These are phyloP conservation scores for Shiraia sp. DNA, from an alignment of 2,329 filamentous ascomycete genomes.

Conservation along the genomic window DNA sequence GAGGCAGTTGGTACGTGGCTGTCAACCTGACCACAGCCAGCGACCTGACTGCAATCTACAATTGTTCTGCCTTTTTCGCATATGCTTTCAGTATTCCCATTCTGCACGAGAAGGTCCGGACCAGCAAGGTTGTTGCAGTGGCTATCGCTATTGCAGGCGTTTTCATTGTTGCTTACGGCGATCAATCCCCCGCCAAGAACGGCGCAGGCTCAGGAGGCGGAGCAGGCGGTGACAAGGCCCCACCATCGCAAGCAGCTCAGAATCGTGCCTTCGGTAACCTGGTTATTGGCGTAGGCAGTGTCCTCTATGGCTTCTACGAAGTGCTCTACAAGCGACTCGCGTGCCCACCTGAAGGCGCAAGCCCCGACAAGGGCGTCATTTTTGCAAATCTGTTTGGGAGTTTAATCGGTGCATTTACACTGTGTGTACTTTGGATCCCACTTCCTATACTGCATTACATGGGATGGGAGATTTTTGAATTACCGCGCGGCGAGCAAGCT, in stretches of 20 bases:
- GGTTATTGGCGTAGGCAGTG: slow-evolving; percentile 85
- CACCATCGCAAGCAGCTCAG: slow-evolving; percentile 58
- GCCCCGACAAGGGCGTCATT: slow-evolving; percentile 85
- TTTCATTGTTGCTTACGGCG: slow-evolving; percentile 93
- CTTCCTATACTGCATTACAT: slow-evolving; percentile 79
- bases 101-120: slow-evolving; percentile 78
- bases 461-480: slow-evolving; percentile 79
- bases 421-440: slow-evolving; percentile 88
- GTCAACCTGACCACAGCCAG: slow-evolving; percentile 91
- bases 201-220: slow-evolving; percentile 60
- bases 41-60: slow-evolving; percentile 97
- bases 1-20: slow-evolving; percentile 92
- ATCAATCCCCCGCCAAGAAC: slow-evolving; percentile 60
- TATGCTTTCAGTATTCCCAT: slow-evolving; percentile 95
- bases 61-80: slow-evolving; percentile 97
- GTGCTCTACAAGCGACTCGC: slow-evolving; percentile 93
- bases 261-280: slow-evolving; percentile 83
- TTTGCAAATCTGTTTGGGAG: slow-evolving; percentile 93
- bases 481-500: slow-evolving; percentile 77
- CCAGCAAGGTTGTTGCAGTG: slow-evolving; percentile 86
- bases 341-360: slow-evolving; percentile 88
- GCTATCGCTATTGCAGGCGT: slow-evolving; percentile 86
- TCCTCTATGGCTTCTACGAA: slow-evolving; percentile 96
- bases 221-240: slow-evolving; percentile 53
- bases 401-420: slow-evolving; percentile 83